A percentile compares a stretch with the other conserved stretches of the same genome.
Conservation (phyloP, 2,329 filamentous ascomycete species). For the Cercospora brassicicola region DNA sequence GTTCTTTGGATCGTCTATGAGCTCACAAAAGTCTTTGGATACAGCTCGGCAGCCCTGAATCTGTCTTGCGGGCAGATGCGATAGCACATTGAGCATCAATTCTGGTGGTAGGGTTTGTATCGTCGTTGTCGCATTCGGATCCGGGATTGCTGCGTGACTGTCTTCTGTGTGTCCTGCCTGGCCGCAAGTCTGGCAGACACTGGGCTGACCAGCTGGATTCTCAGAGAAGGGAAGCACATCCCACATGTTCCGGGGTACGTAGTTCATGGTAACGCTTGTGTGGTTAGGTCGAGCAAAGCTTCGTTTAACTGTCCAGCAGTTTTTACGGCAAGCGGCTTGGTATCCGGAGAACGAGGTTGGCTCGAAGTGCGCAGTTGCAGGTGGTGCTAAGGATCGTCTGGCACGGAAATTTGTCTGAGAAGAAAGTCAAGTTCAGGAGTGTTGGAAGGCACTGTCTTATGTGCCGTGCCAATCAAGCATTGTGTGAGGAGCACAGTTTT, state of each 20-base stretch:
- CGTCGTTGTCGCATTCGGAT: background rate
- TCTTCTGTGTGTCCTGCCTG: background rate
- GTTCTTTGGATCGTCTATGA: background rate
- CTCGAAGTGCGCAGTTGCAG: no score
- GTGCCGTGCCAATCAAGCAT: no score
- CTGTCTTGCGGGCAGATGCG: background rate
- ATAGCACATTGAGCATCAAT: background rate
- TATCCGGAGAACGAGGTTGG: no score
- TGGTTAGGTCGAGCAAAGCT: no score
- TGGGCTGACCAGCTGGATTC: background rate
- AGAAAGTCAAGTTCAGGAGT: no score
- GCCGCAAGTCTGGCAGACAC: background rate
- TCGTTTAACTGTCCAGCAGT: no score
- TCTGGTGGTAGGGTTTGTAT: background rate
- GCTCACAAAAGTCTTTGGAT: background rate
- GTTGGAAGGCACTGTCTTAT: no score
- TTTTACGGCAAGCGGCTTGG: no score
- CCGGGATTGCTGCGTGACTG: background rate
- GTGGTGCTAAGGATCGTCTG: no score
- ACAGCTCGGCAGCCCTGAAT: background rate
- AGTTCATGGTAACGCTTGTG: no score
- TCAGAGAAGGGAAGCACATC: background rate
- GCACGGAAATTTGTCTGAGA: no score
- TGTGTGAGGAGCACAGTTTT: no score
- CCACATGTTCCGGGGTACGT: background rate